phyloP scores from a whole-genome alignment of 305 asterid species.

The Rubia balearica region DNA sequence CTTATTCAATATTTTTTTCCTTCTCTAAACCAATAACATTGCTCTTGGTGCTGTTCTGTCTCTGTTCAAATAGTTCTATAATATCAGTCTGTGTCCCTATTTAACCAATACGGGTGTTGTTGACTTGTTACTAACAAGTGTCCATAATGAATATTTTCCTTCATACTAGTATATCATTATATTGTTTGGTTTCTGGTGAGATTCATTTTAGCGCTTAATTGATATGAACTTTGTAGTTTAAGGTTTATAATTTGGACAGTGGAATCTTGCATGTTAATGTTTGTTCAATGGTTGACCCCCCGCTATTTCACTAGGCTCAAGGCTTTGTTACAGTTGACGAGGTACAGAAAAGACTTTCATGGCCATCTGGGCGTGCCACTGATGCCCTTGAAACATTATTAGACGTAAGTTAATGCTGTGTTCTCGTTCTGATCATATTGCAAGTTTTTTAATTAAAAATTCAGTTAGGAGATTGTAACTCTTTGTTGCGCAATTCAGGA shows the following conservation, averaged over 20 bases:
- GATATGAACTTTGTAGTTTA: not conserved
- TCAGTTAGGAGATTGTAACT: constrained; percentile 12
- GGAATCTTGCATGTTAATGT: not conserved
- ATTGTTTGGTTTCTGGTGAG: not conserved
- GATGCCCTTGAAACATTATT: constrained; percentile 87
- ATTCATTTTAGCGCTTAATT: not conserved
- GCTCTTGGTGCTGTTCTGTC: not conserved
- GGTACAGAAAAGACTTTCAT: constrained; percentile 70
- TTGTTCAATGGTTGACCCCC: not conserved
- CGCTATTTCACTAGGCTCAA: constrained; percentile 48
- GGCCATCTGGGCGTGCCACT: constrained; percentile 91
- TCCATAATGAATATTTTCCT: not conserved
- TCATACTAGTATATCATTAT: not conserved
- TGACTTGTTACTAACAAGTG: not conserved
- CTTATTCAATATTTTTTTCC: too few relatives aligned
- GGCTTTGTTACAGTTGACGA: constrained; percentile 92
- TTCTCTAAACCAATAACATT: too few relatives aligned
- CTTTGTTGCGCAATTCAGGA: constrained; percentile 43
- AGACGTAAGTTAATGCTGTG: constrained; percentile 47
- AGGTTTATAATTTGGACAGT: too few relatives aligned
- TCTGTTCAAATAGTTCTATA: not conserved
- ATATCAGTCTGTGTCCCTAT: not conserved
- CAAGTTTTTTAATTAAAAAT: not conserved
- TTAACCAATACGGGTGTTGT: not conserved
- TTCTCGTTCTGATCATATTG: constrained; percentile 2